Evolutionary conservation across 192 early-diverging fungal species (phyloP), one percentile per base, ranked within the genome.

Genomic region (Gaertneriomyces sp.): DNA sequence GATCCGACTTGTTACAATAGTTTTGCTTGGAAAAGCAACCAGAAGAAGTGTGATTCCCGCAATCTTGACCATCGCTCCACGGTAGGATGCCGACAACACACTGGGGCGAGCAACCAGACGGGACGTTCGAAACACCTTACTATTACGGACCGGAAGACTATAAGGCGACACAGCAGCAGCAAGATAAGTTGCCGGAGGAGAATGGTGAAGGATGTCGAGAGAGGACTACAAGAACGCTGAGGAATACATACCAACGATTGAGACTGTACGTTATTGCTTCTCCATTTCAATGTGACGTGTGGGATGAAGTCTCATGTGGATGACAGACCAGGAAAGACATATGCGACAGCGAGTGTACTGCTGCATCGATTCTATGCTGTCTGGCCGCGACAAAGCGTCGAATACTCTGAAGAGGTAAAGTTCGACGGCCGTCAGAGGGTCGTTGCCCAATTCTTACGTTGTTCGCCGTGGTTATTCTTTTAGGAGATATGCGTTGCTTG

Each of bases 361-460:
- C 50, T 68, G 16, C 66, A 68, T 41, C 55, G 66, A 10, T 68
- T 68, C 46, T 68, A 68, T 33, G 66, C 66, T 7, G 66, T 52
- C 1, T 68, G 66, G 66, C 66, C 66, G 25, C 56, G 66, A 46
- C 16, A 52, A 41, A 68, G 58, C 41, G 57, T 47, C 11, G 38
- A 60, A 11, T 68, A 68, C 42, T 60, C 66, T 10, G 66, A 68
- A 16, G 66, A 68, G 58, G 25, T 33, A 33, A 33, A 2, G 25
- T 33, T 33, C 2, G 1, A 33, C 25, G 25, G 25, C 25, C 25
- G 25, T 33, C 25, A 33, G 25, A 33, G 25, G 25, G 25, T 33
- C 25, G 25, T 33, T 33, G 25, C 25, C 25, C 25, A 50, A 17
- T 50, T 50, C 47, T n/a, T 50, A 17, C 17, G 14, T 17, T 50